Conservation (phyloP, 1,284 basidiomycete genomes). For the Tilletia setariae region DNA sequence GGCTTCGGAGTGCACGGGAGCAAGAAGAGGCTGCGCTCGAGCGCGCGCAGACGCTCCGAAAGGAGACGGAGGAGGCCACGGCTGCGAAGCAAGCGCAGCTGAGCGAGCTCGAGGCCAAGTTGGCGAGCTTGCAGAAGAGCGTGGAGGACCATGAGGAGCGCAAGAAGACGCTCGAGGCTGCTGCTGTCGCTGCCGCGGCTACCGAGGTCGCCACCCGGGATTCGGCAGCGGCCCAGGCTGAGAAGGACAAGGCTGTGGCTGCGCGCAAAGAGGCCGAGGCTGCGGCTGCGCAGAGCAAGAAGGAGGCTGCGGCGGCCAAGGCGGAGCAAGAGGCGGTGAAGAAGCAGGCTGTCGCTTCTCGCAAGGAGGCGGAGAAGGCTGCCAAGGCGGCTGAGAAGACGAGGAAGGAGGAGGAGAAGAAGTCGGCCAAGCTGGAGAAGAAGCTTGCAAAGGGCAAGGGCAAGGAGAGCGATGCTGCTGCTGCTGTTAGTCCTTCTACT, state of each 20-base stretch:
- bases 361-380: constrained; percentile 6
- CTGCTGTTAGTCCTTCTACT: not conserved
- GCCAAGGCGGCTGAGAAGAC: constrained; percentile 3
- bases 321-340: not conserved
- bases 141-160: not conserved
- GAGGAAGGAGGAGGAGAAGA: not conserved
- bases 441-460: constrained; percentile 5
- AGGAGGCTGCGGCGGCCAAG: not conserved
- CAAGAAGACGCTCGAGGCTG: constrained; percentile 12
- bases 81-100: not conserved
- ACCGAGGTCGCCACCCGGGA: not conserved
- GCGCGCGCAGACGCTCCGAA: not conserved
- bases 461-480: not conserved
- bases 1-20: not conserved
- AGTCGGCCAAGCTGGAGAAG: constrained; percentile 1
- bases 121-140: not conserved
- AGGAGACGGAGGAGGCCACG: constrained; percentile 4
- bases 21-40: constrained; percentile 7
- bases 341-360: not conserved
- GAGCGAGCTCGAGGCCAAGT: not conserved
- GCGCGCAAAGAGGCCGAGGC: not conserved
- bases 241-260: not conserved
- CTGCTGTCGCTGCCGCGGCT: constrained; percentile 1
- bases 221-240: not conserved
- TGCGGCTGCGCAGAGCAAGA: constrained; percentile 12